Base-by-base conservation (phyloP, 1,284 basidiomycete species). In the Tremellales sp. region DNA sequence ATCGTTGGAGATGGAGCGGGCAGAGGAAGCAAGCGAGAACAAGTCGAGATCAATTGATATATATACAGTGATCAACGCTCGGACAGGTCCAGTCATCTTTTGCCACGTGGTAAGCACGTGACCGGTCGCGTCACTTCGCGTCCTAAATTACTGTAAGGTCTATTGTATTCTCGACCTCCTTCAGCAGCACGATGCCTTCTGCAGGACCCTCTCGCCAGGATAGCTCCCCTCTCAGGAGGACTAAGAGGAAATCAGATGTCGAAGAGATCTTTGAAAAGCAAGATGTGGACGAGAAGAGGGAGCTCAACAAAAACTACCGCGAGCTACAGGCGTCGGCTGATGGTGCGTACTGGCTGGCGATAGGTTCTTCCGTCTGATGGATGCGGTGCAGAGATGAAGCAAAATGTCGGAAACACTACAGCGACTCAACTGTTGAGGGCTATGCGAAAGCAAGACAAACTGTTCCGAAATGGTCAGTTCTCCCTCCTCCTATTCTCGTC, bases 321-420 rank as follows among this genome's bases (percentile, higher is more conserved):
- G 49, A 46, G 1, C 31, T 68, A 27, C 61, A 67, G 43, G 47
- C 31, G n/a, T 33, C 56, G 40, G 59, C 62, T 2, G 63, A 69
- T 24, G 62, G 68, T 71, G 32, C 28, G 56, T 43, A 12, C 14
- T 18, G 26, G 38, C 16, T 22, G 21, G 13, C 26, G 27, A 18
- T 27, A 19, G 47, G 31, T 12, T 5, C 31, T 7, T n/a, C 4
- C 2, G 19, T 8, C 12, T 18, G 5, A 18, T 22, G 12, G 7
- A 26, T 5, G 14, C n/a, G 9, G 27, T 7, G 9, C 34, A 67
- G 65, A 66, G 18, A 53, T 62, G 53, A 56, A 50, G 41, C 51
- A 51, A 7, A 63, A 66, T 42, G 16, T 62, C 31, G 58, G 58
- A 12, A 67, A 66, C 43, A 47, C 56, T 14, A 50, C 53, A 2